Evolutionary conservation across 495 filamentous ascomycete species (phyloP).

Genomic region (Penicillium cinerascens): DNA sequence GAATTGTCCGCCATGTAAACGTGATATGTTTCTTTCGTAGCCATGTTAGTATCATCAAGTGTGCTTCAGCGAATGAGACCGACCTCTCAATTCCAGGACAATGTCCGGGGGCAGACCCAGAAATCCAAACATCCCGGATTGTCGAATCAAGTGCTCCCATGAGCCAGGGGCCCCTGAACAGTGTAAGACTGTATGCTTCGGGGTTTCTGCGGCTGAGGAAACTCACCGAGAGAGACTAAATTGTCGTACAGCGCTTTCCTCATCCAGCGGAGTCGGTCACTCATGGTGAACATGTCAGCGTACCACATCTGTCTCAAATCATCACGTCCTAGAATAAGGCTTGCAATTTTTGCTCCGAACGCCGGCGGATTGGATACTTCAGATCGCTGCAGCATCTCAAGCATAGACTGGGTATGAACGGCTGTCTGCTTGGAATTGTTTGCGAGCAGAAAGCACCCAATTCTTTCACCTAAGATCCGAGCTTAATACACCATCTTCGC

Average conservation of each 20-base stretch:
- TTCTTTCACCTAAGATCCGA: slow-evolving; percentile 23
- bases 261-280: slow-evolving; percentile 33
- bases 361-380: slow-evolving; percentile 40
- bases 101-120: slow-evolving; percentile 25
- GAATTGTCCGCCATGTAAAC: slow-evolving; percentile 39
- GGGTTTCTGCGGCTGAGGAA: background rate
- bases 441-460: slow-evolving; percentile 20
- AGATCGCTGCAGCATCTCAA: slow-evolving; percentile 35
- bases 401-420: slow-evolving; percentile 23
- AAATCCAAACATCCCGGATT: slow-evolving; percentile 45
- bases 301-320: slow-evolving; percentile 32
- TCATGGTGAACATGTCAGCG: slow-evolving; percentile 40
- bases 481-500: background rate
- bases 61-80: background rate
- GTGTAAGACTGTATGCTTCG: background rate
- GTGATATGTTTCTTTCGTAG: slow-evolving; percentile 30
- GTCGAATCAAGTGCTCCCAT: slow-evolving; percentile 34
- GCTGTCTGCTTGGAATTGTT: slow-evolving; percentile 11
- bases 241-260: slow-evolving; percentile 25
- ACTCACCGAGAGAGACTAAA: slow-evolving; percentile 18
- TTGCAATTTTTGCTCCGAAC: slow-evolving; percentile 39
- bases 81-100: slow-evolving; percentile 7
- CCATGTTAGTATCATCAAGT: background rate
- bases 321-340: slow-evolving; percentile 26
- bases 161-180: slow-evolving; percentile 26